Base-by-base conservation (phyloP, 805 yeast genomes). In the Kuraishia hungarica region DNA sequence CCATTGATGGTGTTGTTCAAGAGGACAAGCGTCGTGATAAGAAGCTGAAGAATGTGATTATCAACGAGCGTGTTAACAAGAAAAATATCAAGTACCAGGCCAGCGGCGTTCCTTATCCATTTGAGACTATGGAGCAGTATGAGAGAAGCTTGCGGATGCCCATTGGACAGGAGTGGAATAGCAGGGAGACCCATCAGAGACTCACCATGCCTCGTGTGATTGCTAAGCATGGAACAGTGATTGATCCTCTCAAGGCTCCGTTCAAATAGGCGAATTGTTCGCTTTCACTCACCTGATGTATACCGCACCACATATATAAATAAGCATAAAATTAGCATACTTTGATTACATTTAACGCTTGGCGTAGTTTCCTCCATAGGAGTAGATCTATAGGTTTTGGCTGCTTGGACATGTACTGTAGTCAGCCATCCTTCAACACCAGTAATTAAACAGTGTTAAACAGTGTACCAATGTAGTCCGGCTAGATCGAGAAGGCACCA, bases 131-230 rank as follows among this genome's bases (percentile, higher is more conserved):
- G 67, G 98, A 91, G 67, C 98, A 94, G 72, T 94, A 94, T 69
- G 99, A 94, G 71, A 82, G 97, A 66, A 84, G 96, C 4, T 75
- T 94, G 64, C 81, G 96, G 66, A 86, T 90, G 90, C 97, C 98
- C n/a, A 75, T 94, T 58, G 98, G 98, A 24, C 96, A 89, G 69
- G 97, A 94, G 71, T 94, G 98, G 98, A 84, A 93, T 8, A 82
- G 96, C 6, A 83, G 89, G 66, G 86, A 83, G 54, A 83, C 96
- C 2, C 94, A 88, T 74, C 96, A 91, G 74, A 83, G 83, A 66
- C 74, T 89, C 61, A 89, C 94, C 52, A 91, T 88, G 83, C 98
- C 99, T 48, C 80, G 88, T 64, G 85, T 94, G 48, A 77, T 89
- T 58, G 86, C 89, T 52, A 92, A 90, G 70, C 89, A 89, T 60